Base-by-base conservation (phyloP, 352 stramenopile species). In the Phytopythium cucurbitacearum region DNA sequence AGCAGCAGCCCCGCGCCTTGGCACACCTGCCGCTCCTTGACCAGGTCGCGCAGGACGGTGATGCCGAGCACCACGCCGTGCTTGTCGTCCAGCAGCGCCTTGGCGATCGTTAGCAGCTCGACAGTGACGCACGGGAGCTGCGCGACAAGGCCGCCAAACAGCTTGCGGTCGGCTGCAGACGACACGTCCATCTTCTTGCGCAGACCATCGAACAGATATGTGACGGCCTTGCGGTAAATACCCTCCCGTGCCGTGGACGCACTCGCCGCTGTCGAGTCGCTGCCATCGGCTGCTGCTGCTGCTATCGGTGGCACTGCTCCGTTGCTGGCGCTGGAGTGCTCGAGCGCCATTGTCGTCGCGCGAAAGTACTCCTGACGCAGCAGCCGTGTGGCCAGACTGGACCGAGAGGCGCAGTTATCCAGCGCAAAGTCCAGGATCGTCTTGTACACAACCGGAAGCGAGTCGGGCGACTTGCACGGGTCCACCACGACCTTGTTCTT, bases 391-490 rank as follows among this genome's bases (percentile, higher is more conserved):
- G 67, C 76, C n/a, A 90, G 60, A 4, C 68, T 73, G 40, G 62
- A 71, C 28, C 80, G 80, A 10, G 62, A 60, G 36, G 72, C 63
- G 41, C 73, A 70, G 56, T 90, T 73, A 9, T 80, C 69, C 11
- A 87, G 45, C 15, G 85, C 77, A 53, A 88, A 90, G 21, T 84
- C 77, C 21, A 90, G 58, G 44, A 90, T 78, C 40, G 67, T 87
- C 49, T 87, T 65, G 50, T 85, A 88, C 37, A 88, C 67, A 49
- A 69, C 63, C 0, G 79, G 79, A 3, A 90, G 57, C 58, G 47
- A 48, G 32, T 66, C 54, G 53, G 64, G 41, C 32, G 55, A 56
- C 7, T 34, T 35, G 0, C 35, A 21, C 2, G 48, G 28, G 15
- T 34, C 48, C 10, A 34, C 47, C 5, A 60, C 43, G 9, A 51